Conservation (phyloP, 768 basidiomycete species). For the Suillus clintonianus region DNA sequence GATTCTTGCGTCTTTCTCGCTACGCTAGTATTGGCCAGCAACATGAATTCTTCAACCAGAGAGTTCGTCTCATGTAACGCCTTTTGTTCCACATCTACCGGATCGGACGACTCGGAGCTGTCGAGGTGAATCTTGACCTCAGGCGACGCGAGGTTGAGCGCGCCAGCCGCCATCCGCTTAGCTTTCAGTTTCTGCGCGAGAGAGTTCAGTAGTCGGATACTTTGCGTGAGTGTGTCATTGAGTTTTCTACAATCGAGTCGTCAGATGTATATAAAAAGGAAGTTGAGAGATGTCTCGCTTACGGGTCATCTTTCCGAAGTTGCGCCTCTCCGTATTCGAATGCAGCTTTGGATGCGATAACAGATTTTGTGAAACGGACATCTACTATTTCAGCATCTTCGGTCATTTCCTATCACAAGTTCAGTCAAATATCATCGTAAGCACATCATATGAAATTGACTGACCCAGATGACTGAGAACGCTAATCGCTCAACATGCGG, state of each 20-base stretch:
- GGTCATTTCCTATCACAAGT: constrained; percentile 73
- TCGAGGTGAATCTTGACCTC: constrained; percentile 98
- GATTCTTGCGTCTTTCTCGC: constrained; percentile 90
- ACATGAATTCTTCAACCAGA: constrained; percentile 98
- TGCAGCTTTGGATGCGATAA: constrained; percentile 93
- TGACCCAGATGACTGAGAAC: constrained; percentile 94
- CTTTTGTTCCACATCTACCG: constrained; percentile 97
- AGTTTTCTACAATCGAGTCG: constrained; percentile 49
- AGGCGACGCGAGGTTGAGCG: constrained; percentile 95
- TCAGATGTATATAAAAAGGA: background rate
- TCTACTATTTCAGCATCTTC: constrained; percentile 87
- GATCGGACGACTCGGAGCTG: constrained; percentile 90
- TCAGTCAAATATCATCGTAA: background rate
- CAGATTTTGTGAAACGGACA: constrained; percentile 91
- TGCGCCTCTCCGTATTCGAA: constrained; percentile 99
- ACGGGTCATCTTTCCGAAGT: constrained; percentile 90
- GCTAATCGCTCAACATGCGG: constrained; percentile 93
- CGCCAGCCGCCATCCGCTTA: constrained; percentile 91
- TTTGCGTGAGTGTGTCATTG: constrained; percentile 79
- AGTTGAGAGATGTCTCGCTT: constrained; percentile 22
- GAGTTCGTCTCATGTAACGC: constrained; percentile 91
- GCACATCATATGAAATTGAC: constrained; percentile 3
- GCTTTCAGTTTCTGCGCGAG: constrained; percentile 86
- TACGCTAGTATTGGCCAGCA: constrained; percentile 95
- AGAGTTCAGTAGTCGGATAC: constrained; percentile 85